A percentile compares a stretch with the other conserved stretches of the same genome.
phyloP scores from a whole-genome alignment of 2,329 filamentous ascomycete genomes.

The Fusarium redolens region DNA sequence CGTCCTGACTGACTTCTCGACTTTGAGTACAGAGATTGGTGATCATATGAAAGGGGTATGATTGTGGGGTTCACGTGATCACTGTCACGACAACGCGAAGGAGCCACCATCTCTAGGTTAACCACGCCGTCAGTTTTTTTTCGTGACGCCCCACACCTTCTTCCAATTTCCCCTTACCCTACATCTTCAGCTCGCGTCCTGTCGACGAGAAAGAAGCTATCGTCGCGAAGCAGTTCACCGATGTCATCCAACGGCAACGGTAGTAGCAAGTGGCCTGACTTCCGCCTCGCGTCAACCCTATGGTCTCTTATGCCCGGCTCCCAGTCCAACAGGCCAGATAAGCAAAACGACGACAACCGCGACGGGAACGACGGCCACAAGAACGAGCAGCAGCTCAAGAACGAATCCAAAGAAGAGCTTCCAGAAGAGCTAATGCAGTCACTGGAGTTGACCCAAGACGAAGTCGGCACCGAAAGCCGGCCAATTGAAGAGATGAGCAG shows the following conservation, averaged over 20 bases:
- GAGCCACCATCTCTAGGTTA: slow-evolving; percentile 26
- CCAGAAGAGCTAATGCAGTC: slow-evolving; percentile 30
- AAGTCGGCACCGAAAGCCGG: slow-evolving; percentile 40
- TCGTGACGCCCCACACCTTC: slow-evolving; percentile 44
- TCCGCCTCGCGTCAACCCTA: slow-evolving; percentile 48
- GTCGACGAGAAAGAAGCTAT: slow-evolving; percentile 31
- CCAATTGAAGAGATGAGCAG: slow-evolving; percentile 43
- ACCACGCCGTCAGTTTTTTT: slow-evolving; percentile 44
- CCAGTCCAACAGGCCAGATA: slow-evolving; percentile 43
- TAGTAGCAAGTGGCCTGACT: slow-evolving; percentile 49
- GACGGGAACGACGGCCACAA: slow-evolving; percentile 33
- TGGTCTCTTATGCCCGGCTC: slow-evolving; percentile 45
- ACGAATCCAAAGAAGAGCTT: slow-evolving; percentile 25
- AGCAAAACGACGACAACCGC: slow-evolving; percentile 35
- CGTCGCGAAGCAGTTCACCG: slow-evolving; percentile 34
- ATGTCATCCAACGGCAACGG: slow-evolving; percentile 44
- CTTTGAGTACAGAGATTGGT: background rate
- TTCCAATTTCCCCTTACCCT: slow-evolving; percentile 41
- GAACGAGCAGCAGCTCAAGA: slow-evolving; percentile 32
- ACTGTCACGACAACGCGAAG: slow-evolving; percentile 25
- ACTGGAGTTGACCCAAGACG: slow-evolving; percentile 18
- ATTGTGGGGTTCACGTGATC: slow-evolving; percentile 31
- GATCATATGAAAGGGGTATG: background rate
- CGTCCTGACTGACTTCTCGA: background rate
- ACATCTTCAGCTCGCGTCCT: slow-evolving; percentile 35